phyloP scores from a whole-genome alignment of 1,139 yeast genomes.

The Scheffersomyces lignicola region DNA sequence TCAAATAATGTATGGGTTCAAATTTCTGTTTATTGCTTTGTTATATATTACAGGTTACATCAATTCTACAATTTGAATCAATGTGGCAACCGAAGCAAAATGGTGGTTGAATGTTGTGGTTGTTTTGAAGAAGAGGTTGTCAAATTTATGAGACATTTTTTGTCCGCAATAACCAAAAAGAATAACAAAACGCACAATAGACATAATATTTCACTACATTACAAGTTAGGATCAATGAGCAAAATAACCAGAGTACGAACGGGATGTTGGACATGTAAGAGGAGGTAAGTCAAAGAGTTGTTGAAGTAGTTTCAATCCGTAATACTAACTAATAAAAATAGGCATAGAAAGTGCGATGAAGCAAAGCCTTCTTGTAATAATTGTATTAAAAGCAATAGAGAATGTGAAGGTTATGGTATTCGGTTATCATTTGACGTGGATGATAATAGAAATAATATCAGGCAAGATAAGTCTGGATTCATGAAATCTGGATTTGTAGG shows the following conservation, averaged over 20 bases:
- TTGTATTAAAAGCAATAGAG: conserved; percentile 44
- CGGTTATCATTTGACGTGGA: conserved; percentile 50
- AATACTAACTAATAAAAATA: conserved; percentile 11
- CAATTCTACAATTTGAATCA: too few species aligned
- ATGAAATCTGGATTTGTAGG: conserved; percentile 10
- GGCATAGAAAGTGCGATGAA: conserved; percentile 59
- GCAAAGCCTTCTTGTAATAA: conserved; percentile 53
- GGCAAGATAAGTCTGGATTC: conserved; percentile 10
- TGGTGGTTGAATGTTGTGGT: too few species aligned
- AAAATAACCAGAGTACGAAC: conserved; percentile 50
- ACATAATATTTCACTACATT: too few species aligned
- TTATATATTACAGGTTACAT: too few species aligned
- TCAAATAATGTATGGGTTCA: too few species aligned
- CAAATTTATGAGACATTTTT: too few species aligned
- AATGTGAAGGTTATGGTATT: conserved; percentile 51
- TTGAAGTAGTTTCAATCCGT: neutral
- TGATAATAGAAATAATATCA: conserved; percentile 22
- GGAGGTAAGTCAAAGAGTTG: conserved; percentile 23
- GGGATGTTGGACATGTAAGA: conserved; percentile 53
- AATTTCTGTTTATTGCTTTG: too few species aligned
- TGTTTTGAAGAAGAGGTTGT: too few species aligned
- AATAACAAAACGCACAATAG: too few species aligned
- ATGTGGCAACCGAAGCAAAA: too few species aligned
- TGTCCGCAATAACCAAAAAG: too few species aligned
- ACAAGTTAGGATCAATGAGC: conserved; percentile 22